Conservation (phyloP, 805 yeast genomes). For the Wickerhamiella lipophila region DNA sequence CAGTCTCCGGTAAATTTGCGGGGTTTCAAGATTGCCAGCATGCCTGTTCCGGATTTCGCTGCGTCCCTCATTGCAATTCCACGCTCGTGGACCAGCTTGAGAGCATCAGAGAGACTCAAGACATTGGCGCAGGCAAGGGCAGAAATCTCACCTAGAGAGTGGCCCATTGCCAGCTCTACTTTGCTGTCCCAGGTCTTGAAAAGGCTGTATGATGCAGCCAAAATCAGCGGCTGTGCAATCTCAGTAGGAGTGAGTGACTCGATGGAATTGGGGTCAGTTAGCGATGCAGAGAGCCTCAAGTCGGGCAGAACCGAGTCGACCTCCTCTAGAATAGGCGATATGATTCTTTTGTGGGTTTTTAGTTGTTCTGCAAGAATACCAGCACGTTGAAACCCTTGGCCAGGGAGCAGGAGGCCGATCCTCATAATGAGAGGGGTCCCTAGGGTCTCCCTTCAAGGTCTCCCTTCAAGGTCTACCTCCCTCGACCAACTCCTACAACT, state of each 20-base stretch:
- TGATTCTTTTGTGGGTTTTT: conserved; percentile 19
- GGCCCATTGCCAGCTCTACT: conserved; percentile 30
- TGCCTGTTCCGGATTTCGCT: conserved; percentile 25
- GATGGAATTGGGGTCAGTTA: conserved; percentile 13
- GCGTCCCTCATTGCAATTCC: conserved; percentile 36
- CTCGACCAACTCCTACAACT: too few species aligned
- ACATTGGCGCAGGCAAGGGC: conserved; percentile 33
- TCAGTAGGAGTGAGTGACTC: conserved; percentile 29
- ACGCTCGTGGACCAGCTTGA: conserved; percentile 35
- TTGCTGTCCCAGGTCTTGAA: conserved; percentile 18
- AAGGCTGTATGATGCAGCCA: conserved; percentile 32
- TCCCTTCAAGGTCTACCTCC: too few species aligned
- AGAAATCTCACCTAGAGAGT: conserved; percentile 41
- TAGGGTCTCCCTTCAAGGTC: too few species aligned
- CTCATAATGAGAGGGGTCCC: too few species aligned
- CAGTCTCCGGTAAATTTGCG: conserved; percentile 12
- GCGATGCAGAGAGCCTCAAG: conserved; percentile 14
- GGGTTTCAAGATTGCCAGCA: conserved; percentile 17
- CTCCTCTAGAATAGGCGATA: conserved; percentile 23
- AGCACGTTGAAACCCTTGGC: conserved; percentile 30
- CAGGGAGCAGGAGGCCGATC: conserved; percentile 22
- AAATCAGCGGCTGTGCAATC: conserved; percentile 44
- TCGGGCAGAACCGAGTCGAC: conserved; percentile 35
- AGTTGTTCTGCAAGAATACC: conserved; percentile 24
- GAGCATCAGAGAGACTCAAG: conserved; percentile 28